Base-by-base conservation (phyloP, 2,329 filamentous ascomycete genomes). In the Oidium heveae region DNA sequence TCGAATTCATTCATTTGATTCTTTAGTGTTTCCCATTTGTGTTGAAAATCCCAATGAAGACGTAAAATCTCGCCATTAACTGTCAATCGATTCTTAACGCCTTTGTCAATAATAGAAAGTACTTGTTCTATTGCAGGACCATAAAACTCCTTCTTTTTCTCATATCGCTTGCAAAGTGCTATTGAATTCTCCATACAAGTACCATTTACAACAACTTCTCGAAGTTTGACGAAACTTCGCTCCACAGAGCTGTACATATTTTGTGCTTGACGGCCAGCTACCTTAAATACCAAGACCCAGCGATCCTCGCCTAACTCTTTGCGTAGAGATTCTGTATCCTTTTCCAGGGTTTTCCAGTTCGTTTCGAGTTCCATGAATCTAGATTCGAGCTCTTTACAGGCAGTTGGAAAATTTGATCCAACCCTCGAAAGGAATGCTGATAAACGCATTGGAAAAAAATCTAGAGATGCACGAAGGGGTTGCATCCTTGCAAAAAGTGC, bases 241-340 rank as follows among this genome's bases (percentile, higher is more conserved):
- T 93, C 85, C 22, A 96, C 86, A 3, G 88, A 95, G 61, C 94
- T 86, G 64, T 86, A 89, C 87, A 98, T 94, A 70, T 94, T 94
- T 61, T 91, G 79, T 4, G 91, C 89, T 67, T 95, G 87, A 56
- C 83, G 76, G 15, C 87, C 88, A 16, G 91, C 91, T 59, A 91
- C 89, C 55, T 89, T 79, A 70, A 98, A 98, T 37, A 96, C 88
- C 54, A 93, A 75, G 46, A 98, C 81, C 91, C 91, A 98, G 55
- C 87, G 81, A 64, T 98, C 91, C 66, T 98, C 91, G 32, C 87
- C 87, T 4, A 98, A 72, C 66, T 98, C 91, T 65, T 87, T 84
- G 58, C 88, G 77, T 50, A 98, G 68, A 1, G 84, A 84, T 63
- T 96, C 88, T 10, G 89, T 88, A 65, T 98, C 91, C 57, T 80